These are phyloP conservation scores for Lentinula sp. DNA, from an alignment of 768 basidiomycete genomes.

Conservation along the genomic window DNA sequence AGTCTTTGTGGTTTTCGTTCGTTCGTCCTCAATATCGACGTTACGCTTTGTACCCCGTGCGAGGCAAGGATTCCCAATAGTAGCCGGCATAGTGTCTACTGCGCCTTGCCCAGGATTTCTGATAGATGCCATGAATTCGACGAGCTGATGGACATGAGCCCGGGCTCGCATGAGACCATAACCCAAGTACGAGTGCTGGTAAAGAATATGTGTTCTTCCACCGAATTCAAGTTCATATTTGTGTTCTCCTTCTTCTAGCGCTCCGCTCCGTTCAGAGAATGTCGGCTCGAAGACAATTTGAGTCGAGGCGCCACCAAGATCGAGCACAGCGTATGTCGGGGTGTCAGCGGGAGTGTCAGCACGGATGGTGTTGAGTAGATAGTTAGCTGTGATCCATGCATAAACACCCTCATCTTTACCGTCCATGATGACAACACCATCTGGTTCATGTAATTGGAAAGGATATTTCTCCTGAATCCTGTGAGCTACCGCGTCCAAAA, in stretches of 20 bases:
- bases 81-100: constrained; percentile 11
- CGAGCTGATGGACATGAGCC: constrained; percentile 78
- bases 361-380: constrained; percentile 73
- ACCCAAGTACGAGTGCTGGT: constrained; percentile 97
- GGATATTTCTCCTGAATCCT: constrained; percentile 53
- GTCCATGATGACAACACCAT: constrained; percentile 73
- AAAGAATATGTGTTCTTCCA: constrained; percentile 55
- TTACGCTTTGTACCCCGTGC: constrained; percentile 54
- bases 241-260: constrained; percentile 58
- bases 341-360: constrained; percentile 38
- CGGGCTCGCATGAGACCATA: constrained; percentile 92
- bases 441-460: constrained; percentile 19
- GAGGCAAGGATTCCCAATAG: constrained; percentile 78
- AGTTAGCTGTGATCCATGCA: constrained; percentile 92
- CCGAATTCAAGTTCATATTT: constrained; percentile 64
- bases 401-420: constrained; percentile 75
- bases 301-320: constrained; percentile 94
- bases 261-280: not conserved
- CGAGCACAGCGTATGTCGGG: constrained; percentile 82
- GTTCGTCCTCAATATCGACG: constrained; percentile 57
- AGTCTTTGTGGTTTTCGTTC: constrained; percentile 35
- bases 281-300: constrained; percentile 96
- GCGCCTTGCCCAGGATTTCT: constrained; percentile 14
- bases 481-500: constrained; percentile 52
- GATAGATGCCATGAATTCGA: constrained; percentile 75